phyloP scores from a whole-genome alignment of 352 stramenopile genomes.

The Phytophthora pinifolia region DNA sequence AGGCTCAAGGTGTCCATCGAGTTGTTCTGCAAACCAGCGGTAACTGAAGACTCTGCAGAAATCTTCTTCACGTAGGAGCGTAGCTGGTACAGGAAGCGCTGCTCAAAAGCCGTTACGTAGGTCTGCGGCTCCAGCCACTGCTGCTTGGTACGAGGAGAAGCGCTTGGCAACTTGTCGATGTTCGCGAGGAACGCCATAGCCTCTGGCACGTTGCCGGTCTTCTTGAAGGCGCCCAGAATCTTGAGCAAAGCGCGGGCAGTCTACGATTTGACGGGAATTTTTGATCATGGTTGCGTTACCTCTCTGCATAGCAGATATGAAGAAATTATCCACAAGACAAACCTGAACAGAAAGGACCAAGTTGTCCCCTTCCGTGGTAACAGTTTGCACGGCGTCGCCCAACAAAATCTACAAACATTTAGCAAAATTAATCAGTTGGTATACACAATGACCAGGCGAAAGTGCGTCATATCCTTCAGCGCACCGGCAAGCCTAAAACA shows the following conservation, averaged over 20 bases:
- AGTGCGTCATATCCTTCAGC: neutral
- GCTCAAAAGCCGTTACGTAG: slow-evolving; percentile 55
- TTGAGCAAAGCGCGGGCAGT: slow-evolving; percentile 53
- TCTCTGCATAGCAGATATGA: neutral
- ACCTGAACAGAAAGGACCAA: slow-evolving; percentile 93
- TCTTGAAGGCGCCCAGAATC: slow-evolving; percentile 35
- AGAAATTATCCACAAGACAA: neutral
- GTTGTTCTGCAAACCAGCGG: slow-evolving; percentile 50
- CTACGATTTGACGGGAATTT: slow-evolving; percentile 7
- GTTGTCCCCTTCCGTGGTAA: slow-evolving; percentile 96
- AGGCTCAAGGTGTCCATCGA: slow-evolving; percentile 58
- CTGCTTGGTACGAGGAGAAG: slow-evolving; percentile 27
- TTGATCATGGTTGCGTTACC: slow-evolving; percentile 1
- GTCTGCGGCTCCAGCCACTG: slow-evolving; percentile 41
- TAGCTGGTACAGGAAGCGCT: slow-evolving; percentile 59
- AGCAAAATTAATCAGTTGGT: neutral
- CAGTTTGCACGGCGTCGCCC: slow-evolving; percentile 91
- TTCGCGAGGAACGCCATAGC: slow-evolving; percentile 44
- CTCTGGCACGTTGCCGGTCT: slow-evolving; percentile 24
- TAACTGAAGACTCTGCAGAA: slow-evolving; percentile 23
- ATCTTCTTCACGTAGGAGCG: slow-evolving; percentile 43
- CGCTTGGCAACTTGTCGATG: slow-evolving; percentile 35
- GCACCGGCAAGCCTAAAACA: slow-evolving; percentile 28
- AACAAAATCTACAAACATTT: slow-evolving; percentile 56
- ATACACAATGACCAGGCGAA: neutral